A percentile compares a stretch with the other conserved stretches of the same genome.
Evolutionary conservation across 306 rosid species (phyloP).

Genomic region (Vigna reflexopilosa): DNA sequence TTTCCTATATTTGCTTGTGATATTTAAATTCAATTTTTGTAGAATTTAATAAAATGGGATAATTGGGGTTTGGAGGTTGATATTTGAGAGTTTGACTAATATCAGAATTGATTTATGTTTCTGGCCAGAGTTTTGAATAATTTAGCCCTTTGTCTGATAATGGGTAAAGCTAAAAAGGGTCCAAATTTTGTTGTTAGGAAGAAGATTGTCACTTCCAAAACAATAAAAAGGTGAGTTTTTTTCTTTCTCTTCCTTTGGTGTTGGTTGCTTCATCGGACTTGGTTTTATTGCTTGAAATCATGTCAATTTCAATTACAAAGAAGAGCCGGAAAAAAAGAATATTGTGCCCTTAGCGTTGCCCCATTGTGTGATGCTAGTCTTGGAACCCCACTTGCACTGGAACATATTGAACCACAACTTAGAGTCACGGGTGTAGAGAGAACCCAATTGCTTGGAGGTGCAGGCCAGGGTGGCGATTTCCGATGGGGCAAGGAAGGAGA

Average conservation of each 20-base stretch:
- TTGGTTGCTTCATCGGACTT: background rate
- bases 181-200: slow-evolving; percentile 89
- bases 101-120: background rate
- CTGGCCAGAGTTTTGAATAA: background rate
- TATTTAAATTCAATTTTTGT: background rate
- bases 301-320: slow-evolving; percentile 67
- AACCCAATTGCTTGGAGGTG: slow-evolving; percentile 71
- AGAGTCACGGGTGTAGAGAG: slow-evolving; percentile 63
- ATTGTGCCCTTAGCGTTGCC: slow-evolving; percentile 62
- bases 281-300: background rate
- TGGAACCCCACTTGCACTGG: slow-evolving; percentile 85
- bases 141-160: slow-evolving; percentile 25
- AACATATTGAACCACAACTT: slow-evolving; percentile 88
- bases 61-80: too few relatives aligned
- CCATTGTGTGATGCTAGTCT: slow-evolving; percentile 76
- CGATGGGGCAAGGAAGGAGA: slow-evolving; percentile 74
- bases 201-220: slow-evolving; percentile 77
- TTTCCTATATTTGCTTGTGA: background rate
- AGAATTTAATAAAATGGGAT: background rate
- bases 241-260: background rate
- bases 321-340: slow-evolving; percentile 80
- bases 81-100: too few relatives aligned
- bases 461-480: slow-evolving; percentile 76
- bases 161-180: slow-evolving; percentile 85
- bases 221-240: slow-evolving; percentile 64